A percentile compares a stretch with the other conserved stretches of the same genome.
phyloP scores from a whole-genome alignment of 148 eudicot genomes.

The Pouteria glomerata region DNA sequence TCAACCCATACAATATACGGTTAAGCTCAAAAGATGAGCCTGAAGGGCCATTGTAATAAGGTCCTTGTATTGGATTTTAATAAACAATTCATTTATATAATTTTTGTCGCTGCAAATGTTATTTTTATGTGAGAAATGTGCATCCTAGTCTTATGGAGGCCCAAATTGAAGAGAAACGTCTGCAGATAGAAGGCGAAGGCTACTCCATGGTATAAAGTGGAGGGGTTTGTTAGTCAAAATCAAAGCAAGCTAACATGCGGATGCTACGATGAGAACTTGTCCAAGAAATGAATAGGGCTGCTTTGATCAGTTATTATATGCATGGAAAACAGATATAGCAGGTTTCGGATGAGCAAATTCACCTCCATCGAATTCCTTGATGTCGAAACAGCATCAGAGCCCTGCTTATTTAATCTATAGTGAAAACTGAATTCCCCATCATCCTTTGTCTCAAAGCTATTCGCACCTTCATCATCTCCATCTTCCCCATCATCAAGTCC shows the following conservation, averaged over 20 bases:
- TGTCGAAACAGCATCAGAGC: constrained; percentile 42
- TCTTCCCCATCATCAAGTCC: constrained; percentile 58
- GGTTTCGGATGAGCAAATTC: constrained; percentile 12
- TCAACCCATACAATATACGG: background rate
- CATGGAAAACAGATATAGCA: background rate
- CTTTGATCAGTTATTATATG: background rate
- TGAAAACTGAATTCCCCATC: constrained; percentile 77
- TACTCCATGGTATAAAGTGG: background rate
- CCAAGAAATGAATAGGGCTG: background rate
- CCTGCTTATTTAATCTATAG: constrained; percentile 52
- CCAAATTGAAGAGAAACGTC: background rate
- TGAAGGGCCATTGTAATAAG: background rate
- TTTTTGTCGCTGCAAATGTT: background rate
- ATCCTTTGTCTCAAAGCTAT: constrained; percentile 49
- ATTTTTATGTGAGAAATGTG: background rate
- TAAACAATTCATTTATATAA: background rate
- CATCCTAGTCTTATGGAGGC: background rate
- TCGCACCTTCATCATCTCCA: constrained; percentile 50
- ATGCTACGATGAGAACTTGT: background rate
- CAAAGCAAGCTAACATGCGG: background rate
- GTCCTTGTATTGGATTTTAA: background rate
- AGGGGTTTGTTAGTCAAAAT: background rate
- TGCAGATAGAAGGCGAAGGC: background rate
- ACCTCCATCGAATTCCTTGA: constrained; percentile 92
- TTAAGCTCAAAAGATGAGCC: background rate